Evolutionary conservation across 768 basidiomycete genomes (phyloP).

Genomic region (Sporobolomyces pararoseus): DNA sequence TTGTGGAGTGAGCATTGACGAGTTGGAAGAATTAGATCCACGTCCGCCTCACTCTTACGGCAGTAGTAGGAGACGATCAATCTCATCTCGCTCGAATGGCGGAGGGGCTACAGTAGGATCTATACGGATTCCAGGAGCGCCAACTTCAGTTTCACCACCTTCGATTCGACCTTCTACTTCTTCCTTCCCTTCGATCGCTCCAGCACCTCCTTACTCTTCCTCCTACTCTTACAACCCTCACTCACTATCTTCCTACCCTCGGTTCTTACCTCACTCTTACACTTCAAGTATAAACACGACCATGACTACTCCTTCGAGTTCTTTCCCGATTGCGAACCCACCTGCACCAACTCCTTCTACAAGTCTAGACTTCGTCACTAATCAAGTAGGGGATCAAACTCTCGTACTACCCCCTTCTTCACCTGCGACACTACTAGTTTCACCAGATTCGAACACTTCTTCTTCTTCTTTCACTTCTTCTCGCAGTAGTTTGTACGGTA

Average conservation of each 20-base stretch:
- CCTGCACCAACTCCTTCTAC: slow-evolving; percentile 26
- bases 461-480: slow-evolving; percentile 3
- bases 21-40: slow-evolving; percentile 34
- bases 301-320: slow-evolving; percentile 18
- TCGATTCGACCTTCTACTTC: slow-evolving; percentile 17
- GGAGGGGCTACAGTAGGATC: slow-evolving; percentile 3
- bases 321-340: slow-evolving; percentile 20
- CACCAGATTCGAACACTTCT: slow-evolving; percentile 1
- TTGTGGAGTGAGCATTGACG: slow-evolving; percentile 28
- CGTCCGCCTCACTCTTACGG: not conserved
- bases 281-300: slow-evolving; percentile 33
- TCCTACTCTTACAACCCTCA: not conserved
- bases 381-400: not conserved
- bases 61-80: not conserved
- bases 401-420: not conserved
- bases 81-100: not conserved
- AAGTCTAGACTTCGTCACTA: not conserved
- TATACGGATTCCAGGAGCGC: slow-evolving; percentile 33
- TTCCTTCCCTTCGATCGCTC: not conserved
- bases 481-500: too few relatives aligned
- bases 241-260: not conserved
- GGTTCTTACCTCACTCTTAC: slow-evolving; percentile 22
- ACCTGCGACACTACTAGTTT: not conserved
- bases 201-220: not conserved
- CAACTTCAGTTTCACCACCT: slow-evolving; percentile 26